Conservation (phyloP, 768 basidiomycete species). For the Termitomyces sp. region DNA sequence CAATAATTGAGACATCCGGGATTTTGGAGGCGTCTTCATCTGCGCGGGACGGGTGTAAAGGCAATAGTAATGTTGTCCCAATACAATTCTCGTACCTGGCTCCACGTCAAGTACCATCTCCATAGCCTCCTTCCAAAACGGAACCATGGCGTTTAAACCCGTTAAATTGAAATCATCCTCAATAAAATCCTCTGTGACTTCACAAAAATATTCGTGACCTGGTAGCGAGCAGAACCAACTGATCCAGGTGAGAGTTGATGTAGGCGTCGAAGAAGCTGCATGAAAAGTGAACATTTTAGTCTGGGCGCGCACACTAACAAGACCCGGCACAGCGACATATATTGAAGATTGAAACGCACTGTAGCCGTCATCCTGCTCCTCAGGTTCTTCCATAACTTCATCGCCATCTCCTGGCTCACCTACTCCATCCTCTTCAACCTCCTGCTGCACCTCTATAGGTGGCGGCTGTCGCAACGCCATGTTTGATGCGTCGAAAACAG, state of each 20-base stretch:
- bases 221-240: conserved; percentile 95
- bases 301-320: conserved; percentile 1
- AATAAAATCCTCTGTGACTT: conserved; percentile 98
- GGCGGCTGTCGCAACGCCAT: conserved; percentile 36
- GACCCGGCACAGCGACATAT: conserved; percentile 5
- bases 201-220: conserved; percentile 97
- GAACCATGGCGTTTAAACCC: conserved; percentile 91
- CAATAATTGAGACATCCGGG: conserved; percentile 97
- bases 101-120: conserved; percentile 99
- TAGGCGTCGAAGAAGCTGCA: conserved; percentile 85
- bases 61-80: neutral
- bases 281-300: conserved; percentile 15
- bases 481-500: conserved; percentile 6
- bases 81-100: conserved; percentile 61
- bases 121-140: conserved; percentile 99
- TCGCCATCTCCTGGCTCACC: conserved; percentile 60
- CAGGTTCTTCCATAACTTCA: conserved; percentile 80
- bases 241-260: conserved; percentile 92
- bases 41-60: conserved; percentile 18
- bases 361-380: conserved; percentile 72
- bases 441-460: conserved; percentile 40
- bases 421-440: conserved; percentile 58
- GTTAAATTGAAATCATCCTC: conserved; percentile 99
- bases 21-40: conserved; percentile 94
- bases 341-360: conserved; percentile 47